Conservation (phyloP, 2,329 filamentous ascomycete species). For the Claviceps sp. region DNA sequence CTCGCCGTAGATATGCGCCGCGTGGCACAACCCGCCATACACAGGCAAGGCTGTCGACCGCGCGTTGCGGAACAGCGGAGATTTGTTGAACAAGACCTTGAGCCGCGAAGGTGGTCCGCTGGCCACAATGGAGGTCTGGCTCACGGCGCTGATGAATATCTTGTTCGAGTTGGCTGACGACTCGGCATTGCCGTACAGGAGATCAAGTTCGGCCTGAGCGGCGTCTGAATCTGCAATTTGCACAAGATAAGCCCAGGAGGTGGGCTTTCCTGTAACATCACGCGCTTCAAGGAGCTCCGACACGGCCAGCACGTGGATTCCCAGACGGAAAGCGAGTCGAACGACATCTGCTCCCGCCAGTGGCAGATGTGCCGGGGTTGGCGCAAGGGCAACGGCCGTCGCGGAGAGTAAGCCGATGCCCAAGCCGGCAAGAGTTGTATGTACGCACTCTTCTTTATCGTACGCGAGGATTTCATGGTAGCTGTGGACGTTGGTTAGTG, state of each 20-base stretch:
- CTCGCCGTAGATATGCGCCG: slow-evolving; percentile 24
- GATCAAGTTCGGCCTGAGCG: slow-evolving; percentile 25
- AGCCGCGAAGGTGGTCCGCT: slow-evolving; percentile 21
- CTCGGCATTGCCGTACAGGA: slow-evolving; percentile 11
- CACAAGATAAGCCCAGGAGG: slow-evolving; percentile 30
- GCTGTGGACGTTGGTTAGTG: neutral
- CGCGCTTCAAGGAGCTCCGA: slow-evolving; percentile 28
- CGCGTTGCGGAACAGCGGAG: slow-evolving; percentile 11
- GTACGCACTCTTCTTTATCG: neutral
- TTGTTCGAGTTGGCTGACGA: slow-evolving; percentile 15
- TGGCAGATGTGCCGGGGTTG: slow-evolving; percentile 24
- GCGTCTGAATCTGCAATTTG: slow-evolving; percentile 16
- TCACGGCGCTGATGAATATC: slow-evolving; percentile 26
- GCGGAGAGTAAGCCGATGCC: slow-evolving; percentile 31
- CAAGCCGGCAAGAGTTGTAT: slow-evolving; percentile 21
- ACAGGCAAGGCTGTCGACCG: slow-evolving; percentile 22
- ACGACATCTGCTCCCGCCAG: slow-evolving; percentile 27
- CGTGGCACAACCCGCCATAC: slow-evolving; percentile 26
- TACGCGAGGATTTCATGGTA: neutral
- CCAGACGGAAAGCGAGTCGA: slow-evolving; percentile 31
- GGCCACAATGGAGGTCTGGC: slow-evolving; percentile 20
- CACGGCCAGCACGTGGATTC: slow-evolving; percentile 27
- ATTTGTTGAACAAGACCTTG: slow-evolving; percentile 16
- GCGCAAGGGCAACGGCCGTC: slow-evolving; percentile 27
- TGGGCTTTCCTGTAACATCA: slow-evolving; percentile 10